phyloP scores from a whole-genome alignment of 805 yeast genomes.

The Starmerella sp. region DNA sequence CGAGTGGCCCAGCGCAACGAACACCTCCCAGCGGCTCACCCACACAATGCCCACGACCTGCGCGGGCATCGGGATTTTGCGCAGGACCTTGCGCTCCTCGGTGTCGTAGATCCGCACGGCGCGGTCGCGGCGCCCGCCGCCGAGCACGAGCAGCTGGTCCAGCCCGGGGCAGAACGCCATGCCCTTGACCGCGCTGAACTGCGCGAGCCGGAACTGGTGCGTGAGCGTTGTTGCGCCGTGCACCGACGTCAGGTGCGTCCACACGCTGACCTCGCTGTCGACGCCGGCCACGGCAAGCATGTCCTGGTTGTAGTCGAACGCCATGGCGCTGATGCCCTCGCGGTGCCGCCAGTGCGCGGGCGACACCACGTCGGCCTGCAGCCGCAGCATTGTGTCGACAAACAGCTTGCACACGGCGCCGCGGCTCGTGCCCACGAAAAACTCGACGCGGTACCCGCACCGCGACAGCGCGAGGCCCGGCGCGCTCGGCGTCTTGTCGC shows the following conservation, averaged over 20 bases:
- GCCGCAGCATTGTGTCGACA: not conserved
- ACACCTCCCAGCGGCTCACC: constrained; percentile 14
- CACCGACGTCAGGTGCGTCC: constrained; percentile 1
- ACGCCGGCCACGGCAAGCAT: constrained; percentile 2
- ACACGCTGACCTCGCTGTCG: constrained; percentile 5
- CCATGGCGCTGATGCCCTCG: constrained; percentile 6
- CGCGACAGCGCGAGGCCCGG: not conserved
- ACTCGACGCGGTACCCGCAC: constrained; percentile 2
- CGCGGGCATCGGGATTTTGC: constrained; percentile 11
- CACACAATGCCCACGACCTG: constrained; percentile 16
- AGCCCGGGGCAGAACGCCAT: constrained; percentile 11
- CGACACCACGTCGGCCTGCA: not conserved
- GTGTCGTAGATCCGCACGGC: constrained; percentile 6
- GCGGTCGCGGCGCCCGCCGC: constrained; percentile 17
- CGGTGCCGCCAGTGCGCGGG: not conserved
- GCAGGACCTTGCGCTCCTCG: not conserved
- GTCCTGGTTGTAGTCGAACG: constrained; percentile 1
- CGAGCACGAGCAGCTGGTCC: constrained; percentile 7
- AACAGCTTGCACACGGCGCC: constrained; percentile 6
- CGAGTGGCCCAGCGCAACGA: constrained; percentile 18
- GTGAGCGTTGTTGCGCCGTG: not conserved
- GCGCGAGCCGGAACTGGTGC: not conserved
- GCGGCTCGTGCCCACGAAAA: constrained; percentile 4
- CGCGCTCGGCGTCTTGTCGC: not conserved
- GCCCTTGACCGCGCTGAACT: constrained; percentile 9